Base-by-base conservation (phyloP, 1,284 basidiomycete species). In the Microbotryum saponariae region DNA sequence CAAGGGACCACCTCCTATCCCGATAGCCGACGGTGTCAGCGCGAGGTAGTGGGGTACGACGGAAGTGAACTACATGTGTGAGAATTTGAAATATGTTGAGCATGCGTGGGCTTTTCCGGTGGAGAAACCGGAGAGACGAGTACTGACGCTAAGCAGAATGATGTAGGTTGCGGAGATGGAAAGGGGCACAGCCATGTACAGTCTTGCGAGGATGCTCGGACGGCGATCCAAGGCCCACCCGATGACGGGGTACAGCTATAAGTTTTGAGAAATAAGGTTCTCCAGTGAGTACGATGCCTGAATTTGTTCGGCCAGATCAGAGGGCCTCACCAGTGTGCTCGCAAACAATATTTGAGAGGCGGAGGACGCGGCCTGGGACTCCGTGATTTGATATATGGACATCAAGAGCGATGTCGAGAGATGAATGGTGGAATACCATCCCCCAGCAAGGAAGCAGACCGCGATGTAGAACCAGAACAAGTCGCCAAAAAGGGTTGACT, bases 381-480 rank as follows among this genome's bases (percentile, higher is more conserved):
- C 46, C 5, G 49, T 16, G 8, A 65, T 33, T 16, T 54, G 33
- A 37, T 65, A 67, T 8, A 65, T 44, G 4, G 55, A 31, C 33
- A 61, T 51, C 1, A 67, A 44, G 14, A 67, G 37, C 8, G 59
- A 60, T 12, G 61, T 55, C 8, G 63, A 56, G 31, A 63, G 61
- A n/a, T 67, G 63, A 29, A 65, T 56, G 10, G 59, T 61, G 16
- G 61, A 59, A 33, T 65, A 61, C 66, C 63, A 65, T 1, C 14
- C n/a, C 0, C 66, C 66, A 6, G 66, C 66, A n/a, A 65, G 51
- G 1, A 37, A 60, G 59, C 65, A 60, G 20, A 60, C 48, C 3
- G 23, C 23, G 23, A 54, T 37, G 23, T 60, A 60, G 4, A 60
- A n/a, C 46, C 47, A 67, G 48, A 65, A 65, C 1, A 56, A 44